A percentile compares a stretch with the other conserved stretches of the same genome.
Evolutionary conservation across 2,329 filamentous ascomycete species (phyloP).

Genomic region (Talaromyces albobiverticillius): DNA sequence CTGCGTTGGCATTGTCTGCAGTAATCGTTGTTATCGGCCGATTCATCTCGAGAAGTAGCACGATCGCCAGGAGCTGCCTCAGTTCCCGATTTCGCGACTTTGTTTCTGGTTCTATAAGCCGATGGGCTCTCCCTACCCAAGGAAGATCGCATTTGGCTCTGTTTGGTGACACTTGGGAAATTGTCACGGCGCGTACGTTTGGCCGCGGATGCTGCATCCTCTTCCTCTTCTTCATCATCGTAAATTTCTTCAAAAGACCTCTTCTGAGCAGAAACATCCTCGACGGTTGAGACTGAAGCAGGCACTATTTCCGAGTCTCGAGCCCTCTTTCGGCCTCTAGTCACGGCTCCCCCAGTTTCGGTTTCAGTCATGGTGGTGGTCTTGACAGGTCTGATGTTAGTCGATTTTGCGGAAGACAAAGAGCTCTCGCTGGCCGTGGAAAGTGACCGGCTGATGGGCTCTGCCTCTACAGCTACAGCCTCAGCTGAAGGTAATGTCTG

Average conservation of each 20-base stretch:
- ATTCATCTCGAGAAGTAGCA: slow-evolving; percentile 15
- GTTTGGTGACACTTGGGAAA: slow-evolving; percentile 21
- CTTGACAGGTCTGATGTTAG: slow-evolving; percentile 26
- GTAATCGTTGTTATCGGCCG: slow-evolving; percentile 76
- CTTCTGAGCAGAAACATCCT: slow-evolving; percentile 24
- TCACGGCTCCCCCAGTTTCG: slow-evolving; percentile 10
- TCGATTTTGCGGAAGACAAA: slow-evolving; percentile 38
- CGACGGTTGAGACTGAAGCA: background rate
- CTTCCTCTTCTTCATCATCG: slow-evolving; percentile 25
- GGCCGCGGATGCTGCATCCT: slow-evolving; percentile 14
- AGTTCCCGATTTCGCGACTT: background rate
- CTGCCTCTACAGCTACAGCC: background rate
- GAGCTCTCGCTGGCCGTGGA: slow-evolving; percentile 33
- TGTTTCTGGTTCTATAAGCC: background rate
- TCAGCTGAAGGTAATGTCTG: slow-evolving; percentile 17
- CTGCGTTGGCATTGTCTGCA: slow-evolving; percentile 82
- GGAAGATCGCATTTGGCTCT: slow-evolving; percentile 27
- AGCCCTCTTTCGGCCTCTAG: slow-evolving; percentile 13
- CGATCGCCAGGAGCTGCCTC: background rate
- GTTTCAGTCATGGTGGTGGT: background rate
- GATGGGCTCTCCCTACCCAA: slow-evolving; percentile 14
- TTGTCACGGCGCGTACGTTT: slow-evolving; percentile 28
- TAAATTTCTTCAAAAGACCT: slow-evolving; percentile 29
- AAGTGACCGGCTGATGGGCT: slow-evolving; percentile 19
- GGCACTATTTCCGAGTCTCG: slow-evolving; percentile 12